Conservation (phyloP, 768 basidiomycete species). For the Auriscalpium microsporum region DNA sequence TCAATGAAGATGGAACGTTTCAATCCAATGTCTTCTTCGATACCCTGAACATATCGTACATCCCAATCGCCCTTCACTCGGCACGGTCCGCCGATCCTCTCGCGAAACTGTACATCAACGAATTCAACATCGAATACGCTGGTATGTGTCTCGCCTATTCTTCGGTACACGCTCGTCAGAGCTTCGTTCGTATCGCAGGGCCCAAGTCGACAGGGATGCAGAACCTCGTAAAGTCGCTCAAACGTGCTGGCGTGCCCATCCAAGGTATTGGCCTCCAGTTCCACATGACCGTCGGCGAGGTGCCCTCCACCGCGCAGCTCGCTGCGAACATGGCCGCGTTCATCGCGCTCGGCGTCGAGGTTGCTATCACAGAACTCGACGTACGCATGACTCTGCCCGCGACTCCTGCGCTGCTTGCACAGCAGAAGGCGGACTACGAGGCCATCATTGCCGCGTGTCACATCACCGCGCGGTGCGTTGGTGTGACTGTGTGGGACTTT, state of each 20-base stretch:
- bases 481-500: slow-evolving; percentile 34
- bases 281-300: slow-evolving; percentile 51
- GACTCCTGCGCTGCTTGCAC: slow-evolving; percentile 37
- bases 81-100: slow-evolving; percentile 46
- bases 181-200: slow-evolving; percentile 19
- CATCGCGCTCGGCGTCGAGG: slow-evolving; percentile 52
- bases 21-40: slow-evolving; percentile 46
- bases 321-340: slow-evolving; percentile 39
- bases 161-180: neutral
- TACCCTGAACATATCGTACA: slow-evolving; percentile 38
- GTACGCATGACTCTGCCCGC: slow-evolving; percentile 50
- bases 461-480: slow-evolving; percentile 27
- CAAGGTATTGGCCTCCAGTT: slow-evolving; percentile 55
- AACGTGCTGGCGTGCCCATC: slow-evolving; percentile 40
- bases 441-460: slow-evolving; percentile 47
- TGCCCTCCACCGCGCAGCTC: slow-evolving; percentile 36
- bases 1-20: slow-evolving; percentile 57
- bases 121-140: slow-evolving; percentile 27
- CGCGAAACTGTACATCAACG: slow-evolving; percentile 49
- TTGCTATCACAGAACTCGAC: slow-evolving; percentile 64
- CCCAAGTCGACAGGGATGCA: slow-evolving; percentile 49
- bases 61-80: slow-evolving; percentile 40
- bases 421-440: slow-evolving; percentile 52
- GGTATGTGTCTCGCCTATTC: slow-evolving; percentile 1
- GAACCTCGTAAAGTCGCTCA: slow-evolving; percentile 41